Conservation (phyloP, 2,329 filamentous ascomycete species). For the Neopestalotiopsis sp. region DNA sequence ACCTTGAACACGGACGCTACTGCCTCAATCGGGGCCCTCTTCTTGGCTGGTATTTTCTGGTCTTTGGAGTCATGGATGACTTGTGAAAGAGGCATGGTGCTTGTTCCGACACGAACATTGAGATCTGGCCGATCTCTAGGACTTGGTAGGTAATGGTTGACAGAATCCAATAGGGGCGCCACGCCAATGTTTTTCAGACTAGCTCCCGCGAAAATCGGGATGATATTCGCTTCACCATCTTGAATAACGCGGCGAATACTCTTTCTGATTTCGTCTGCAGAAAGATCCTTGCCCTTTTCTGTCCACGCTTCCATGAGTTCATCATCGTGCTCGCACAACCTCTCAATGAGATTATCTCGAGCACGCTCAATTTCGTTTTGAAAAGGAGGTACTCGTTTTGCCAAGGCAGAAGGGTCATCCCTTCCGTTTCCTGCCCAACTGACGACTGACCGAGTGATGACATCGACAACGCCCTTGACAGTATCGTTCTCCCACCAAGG, state of each 20-base stretch:
- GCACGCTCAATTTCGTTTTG: slow-evolving; percentile 76
- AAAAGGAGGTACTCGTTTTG: slow-evolving; percentile 59
- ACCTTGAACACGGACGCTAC: slow-evolving; percentile 89
- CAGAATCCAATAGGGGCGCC: slow-evolving; percentile 86
- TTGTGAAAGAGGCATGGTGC: slow-evolving; percentile 50
- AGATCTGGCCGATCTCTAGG: slow-evolving; percentile 82
- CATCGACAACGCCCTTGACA: slow-evolving; percentile 85
- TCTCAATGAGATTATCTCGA: slow-evolving; percentile 78
- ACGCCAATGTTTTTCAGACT: slow-evolving; percentile 95
- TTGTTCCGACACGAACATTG: slow-evolving; percentile 71
- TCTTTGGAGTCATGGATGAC: slow-evolving; percentile 41
- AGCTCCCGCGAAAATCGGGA: slow-evolving; percentile 88
- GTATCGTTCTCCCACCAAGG: slow-evolving; percentile 89
- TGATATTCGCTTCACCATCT: slow-evolving; percentile 71
- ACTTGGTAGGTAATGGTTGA: slow-evolving; percentile 85
- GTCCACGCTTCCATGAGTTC: slow-evolving; percentile 84
- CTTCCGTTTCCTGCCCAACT: slow-evolving; percentile 64
- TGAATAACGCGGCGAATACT: slow-evolving; percentile 77
- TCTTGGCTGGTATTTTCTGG: slow-evolving; percentile 38
- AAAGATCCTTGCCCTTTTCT: slow-evolving; percentile 77
- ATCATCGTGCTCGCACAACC: slow-evolving; percentile 88
- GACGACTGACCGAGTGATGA: slow-evolving; percentile 76
- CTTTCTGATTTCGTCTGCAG: slow-evolving; percentile 69
- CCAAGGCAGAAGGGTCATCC: slow-evolving; percentile 41
- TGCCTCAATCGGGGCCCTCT: slow-evolving; percentile 44